These are phyloP conservation scores for Apophysomyces elegans DNA, from an alignment of 371 early-diverging fungal genomes.

Conservation along the genomic window DNA sequence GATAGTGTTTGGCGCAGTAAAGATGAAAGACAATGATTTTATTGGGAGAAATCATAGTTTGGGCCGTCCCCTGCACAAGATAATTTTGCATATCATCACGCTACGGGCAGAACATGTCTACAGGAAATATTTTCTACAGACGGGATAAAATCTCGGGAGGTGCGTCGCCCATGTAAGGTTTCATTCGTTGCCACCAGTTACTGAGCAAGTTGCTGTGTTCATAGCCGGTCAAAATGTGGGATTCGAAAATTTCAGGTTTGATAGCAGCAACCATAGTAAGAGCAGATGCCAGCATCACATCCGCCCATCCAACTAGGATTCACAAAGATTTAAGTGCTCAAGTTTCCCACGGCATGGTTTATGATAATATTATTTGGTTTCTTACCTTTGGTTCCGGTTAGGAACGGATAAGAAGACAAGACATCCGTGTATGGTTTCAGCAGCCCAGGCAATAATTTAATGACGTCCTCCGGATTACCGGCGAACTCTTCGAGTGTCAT, in stretches of 20 bases:
- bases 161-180: conserved; percentile 18
- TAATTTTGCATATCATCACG: too few species aligned
- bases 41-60: too few species aligned
- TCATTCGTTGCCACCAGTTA: conserved; percentile 24
- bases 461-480: conserved; percentile 7
- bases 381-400: conserved; percentile 25
- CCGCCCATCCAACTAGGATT: conserved; percentile 23
- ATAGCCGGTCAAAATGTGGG: conserved; percentile 17
- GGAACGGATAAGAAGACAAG: conserved; percentile 15
- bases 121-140: neutral
- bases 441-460: neutral
- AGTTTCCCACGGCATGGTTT: conserved; percentile 21
- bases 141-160: neutral
- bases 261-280: conserved; percentile 14
- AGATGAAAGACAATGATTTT: too few species aligned
- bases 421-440: conserved; percentile 1
- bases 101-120: too few species aligned
- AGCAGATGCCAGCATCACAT: conserved; percentile 21
- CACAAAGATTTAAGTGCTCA: neutral
- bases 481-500: conserved; percentile 18
- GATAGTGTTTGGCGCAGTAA: too few species aligned
- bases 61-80: too few species aligned
- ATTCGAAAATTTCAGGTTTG: conserved; percentile 22
- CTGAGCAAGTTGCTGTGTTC: conserved; percentile 7
- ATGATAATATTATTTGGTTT: neutral